phyloP scores from a whole-genome alignment of 805 yeast species.

The Candida broadrunensis region DNA sequence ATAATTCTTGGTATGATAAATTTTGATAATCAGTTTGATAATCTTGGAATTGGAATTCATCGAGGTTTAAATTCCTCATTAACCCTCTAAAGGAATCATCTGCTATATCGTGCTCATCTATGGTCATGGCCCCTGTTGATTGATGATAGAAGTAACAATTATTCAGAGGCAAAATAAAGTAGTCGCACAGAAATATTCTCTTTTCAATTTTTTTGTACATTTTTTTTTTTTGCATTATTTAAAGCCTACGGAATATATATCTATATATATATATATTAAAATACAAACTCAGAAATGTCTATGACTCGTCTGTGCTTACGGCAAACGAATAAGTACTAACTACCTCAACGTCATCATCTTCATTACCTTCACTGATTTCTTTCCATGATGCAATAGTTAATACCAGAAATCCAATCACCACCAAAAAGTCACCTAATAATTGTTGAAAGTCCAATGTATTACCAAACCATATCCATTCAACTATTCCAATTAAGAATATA shows the following conservation, averaged over 20 bases:
- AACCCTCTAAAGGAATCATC: constrained; percentile 22
- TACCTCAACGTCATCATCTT: constrained; percentile 41
- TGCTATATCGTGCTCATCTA: constrained; percentile 10
- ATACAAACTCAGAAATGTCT: too few species aligned
- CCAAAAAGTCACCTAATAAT: constrained; percentile 64
- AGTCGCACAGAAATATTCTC: too few species aligned
- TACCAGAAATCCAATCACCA: constrained; percentile 65
- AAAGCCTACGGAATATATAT: too few species aligned
- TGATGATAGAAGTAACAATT: neutral
- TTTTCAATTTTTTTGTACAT: too few species aligned
- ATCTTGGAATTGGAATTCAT: constrained; percentile 16
- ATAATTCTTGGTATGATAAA: constrained; percentile 12
- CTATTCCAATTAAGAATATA: constrained; percentile 73
- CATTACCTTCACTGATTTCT: constrained; percentile 53
- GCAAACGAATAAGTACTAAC: constrained; percentile 43
- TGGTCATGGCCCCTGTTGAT: constrained; percentile 8
- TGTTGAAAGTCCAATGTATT: constrained; percentile 54
- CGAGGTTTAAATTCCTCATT: constrained; percentile 25
- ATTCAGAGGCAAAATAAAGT: too few species aligned
- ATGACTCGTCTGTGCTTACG: constrained; percentile 21
- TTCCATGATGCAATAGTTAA: constrained; percentile 66
- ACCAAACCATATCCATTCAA: constrained; percentile 69
- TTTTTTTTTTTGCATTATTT: too few species aligned
- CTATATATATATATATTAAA: too few species aligned
- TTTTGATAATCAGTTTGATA: constrained; percentile 16